Base-by-base conservation (phyloP, 2,329 filamentous ascomycete species). In the Trichoderma koningii region DNA sequence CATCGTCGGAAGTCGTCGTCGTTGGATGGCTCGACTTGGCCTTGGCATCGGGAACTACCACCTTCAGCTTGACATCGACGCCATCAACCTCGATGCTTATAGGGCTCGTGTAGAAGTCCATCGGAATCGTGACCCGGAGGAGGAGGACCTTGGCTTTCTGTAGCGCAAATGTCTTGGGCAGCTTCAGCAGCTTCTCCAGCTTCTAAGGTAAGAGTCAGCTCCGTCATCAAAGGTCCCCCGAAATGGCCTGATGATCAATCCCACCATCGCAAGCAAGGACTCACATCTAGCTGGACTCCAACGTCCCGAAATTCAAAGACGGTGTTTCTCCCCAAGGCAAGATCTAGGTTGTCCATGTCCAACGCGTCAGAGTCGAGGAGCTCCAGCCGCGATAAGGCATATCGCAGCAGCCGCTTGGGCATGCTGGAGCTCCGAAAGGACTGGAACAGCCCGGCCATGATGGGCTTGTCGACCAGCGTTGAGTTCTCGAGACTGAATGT, bases 271-370 rank as follows among this genome's bases (percentile, higher is more conserved):
- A 47, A 7, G 9, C 17, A 34, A 17, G 15, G 6, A 59, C 59
- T 71, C 81, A 91, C 92, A 82, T 92, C 85, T 66, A 93, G 79
- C 74, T 89, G 90, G 68, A 97, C 80, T 2, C 90, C 92, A 65
- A 97, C 89, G 82, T 98, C 90, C 70, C 89, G 87, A 70, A 97
- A 88, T 76, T 97, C 93, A 51, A 97, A 84, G 0, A 90, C 89
- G 47, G 89, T 95, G 69, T 89, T 89, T 76, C 89, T 88, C 41
- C 95, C 95, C 77, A 92, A 86, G 52, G 88, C 88, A 70, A 97
- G 86, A 71, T 96, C 92, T 68, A 98, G 80, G 70, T 92, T 92
- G 69, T 95, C 92, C 67, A 95, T 84, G 73, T 97, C 91, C 70
- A 97, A 81, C 14, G 90, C 89, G 73, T 96, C 90, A 65, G 92